A percentile compares a stretch with the other conserved stretches of the same genome.
Evolutionary conservation across 2,329 filamentous ascomycete species (phyloP).

Genomic region (Davidsoniella neocaledoniae): DNA sequence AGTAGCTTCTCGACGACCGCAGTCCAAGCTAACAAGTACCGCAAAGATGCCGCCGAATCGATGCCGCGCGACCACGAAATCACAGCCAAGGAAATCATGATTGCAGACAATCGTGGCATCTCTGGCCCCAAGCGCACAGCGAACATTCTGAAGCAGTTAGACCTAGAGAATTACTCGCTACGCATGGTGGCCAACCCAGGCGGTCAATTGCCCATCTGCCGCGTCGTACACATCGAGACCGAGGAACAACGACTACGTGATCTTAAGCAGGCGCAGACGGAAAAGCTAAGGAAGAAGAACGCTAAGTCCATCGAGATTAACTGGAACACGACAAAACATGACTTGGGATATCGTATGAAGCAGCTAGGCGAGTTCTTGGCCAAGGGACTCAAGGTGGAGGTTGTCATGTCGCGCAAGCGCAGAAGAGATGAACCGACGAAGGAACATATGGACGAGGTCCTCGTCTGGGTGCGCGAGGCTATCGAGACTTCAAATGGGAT

Average conservation of each 20-base stretch:
- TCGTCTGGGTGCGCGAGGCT: conserved; percentile 21
- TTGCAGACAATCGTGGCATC: conserved; percentile 23
- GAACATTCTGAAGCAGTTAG: conserved; percentile 25
- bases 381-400: conserved; percentile 60
- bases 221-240: conserved; percentile 44
- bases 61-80: conserved; percentile 30
- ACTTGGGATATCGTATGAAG: conserved; percentile 55
- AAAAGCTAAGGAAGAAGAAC: conserved; percentile 24
- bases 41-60: neutral
- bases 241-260: conserved; percentile 27
- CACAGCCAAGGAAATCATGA: conserved; percentile 24
- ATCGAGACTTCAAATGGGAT: conserved; percentile 19
- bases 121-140: conserved; percentile 23
- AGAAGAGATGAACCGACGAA: conserved; percentile 38
- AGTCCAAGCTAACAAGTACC: conserved; percentile 7
- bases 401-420: conserved; percentile 47
- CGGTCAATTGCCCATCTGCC: conserved; percentile 39
- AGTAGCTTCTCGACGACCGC: conserved; percentile 2
- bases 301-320: conserved; percentile 76
- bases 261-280: conserved; percentile 27
- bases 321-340: conserved; percentile 67
- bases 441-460: conserved; percentile 43
- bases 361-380: conserved; percentile 51
- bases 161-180: conserved; percentile 22
- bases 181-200: conserved; percentile 26